Evolutionary conservation across 139 green algal species (phyloP), one percentile per base, ranked within the genome.

Genomic region (Asterochloris erici): DNA sequence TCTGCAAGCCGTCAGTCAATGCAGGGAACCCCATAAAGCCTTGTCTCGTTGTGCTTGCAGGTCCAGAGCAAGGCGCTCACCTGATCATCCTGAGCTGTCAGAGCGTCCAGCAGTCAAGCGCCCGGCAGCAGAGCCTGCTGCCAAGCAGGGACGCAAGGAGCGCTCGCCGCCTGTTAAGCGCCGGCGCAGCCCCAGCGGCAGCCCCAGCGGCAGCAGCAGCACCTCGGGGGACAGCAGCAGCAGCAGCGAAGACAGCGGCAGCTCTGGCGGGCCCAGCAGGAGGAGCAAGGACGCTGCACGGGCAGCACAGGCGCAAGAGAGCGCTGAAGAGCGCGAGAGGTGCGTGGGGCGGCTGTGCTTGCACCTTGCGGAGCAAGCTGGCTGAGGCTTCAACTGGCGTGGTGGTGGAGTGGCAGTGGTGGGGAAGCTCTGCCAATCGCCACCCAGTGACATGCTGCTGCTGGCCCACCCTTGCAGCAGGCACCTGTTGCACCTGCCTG

Each of bases 171-270:
- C 38, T 54, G 4, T 54, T 6, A 80, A 80, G 23, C 54, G 76
- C 60, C 68, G 26, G 24, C 61, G 38, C 26, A 23, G 38, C 21
- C 38, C 38, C 0, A 60, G 24, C 26, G 60, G 76, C 76, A 80
- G 76, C 76, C 68, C 74, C 17, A 79, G 74, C 74, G 29, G 29
- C 75, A 79, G 75, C 54, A 79, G 76, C 26, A 38, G 76, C n/a
- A 80, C 54, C 10, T 54, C 38, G 6, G 38, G 38, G 6, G 61
- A 64, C 60, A 80, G 76, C 61, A 38, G 24, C 60, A 38, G 24
- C 60, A 80, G 76, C 38, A 80, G 60, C 60, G 47, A 62, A 70
- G 76, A 80, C 11, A 80, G 76, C 29, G 76, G 68, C 15, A 62
- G 28, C 54, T n/a, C 29, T 38, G 61, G 76, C 24, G 26, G 68